Evolutionary conservation across 139 green algal genomes (phyloP).

Genomic region (Edaphochlamys debaryana): DNA sequence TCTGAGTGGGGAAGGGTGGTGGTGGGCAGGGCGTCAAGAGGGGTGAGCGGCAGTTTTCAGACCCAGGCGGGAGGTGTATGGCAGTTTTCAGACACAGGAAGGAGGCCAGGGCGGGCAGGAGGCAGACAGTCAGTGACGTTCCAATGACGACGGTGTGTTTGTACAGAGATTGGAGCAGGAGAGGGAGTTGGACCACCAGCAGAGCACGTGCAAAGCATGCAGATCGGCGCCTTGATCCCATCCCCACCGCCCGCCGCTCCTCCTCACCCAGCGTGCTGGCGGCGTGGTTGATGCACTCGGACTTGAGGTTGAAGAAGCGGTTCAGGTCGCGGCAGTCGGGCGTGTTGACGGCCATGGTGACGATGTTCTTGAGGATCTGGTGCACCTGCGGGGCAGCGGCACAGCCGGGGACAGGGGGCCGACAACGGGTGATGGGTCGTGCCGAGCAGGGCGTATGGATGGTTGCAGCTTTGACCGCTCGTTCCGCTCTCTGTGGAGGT

Average conservation of each 20-base stretch:
- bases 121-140: no score
- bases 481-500: no score
- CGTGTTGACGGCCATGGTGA: slow-evolving; percentile 76
- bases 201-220: no score
- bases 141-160: no score
- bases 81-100: no score
- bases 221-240: no score
- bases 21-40: background rate
- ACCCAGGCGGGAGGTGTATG: background rate
- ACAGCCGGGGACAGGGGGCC: no score
- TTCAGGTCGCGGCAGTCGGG: slow-evolving; percentile 71
- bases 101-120: background rate
- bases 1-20: slow-evolving; percentile 36
- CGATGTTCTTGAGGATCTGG: slow-evolving; percentile 86
- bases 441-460: background rate
- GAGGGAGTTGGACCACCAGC: no score
- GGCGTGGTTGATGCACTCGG: slow-evolving; percentile 80
- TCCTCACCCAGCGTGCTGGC: slow-evolving; percentile 77
- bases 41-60: background rate
- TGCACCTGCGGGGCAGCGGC: slow-evolving; percentile 65
- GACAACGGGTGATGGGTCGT: no score
- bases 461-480: no score
- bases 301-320: slow-evolving; percentile 85
- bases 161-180: no score
- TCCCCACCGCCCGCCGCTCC: no score